Percentiles rank a stretch among this genome's conserved stretches.
phyloP scores from a whole-genome alignment of 1,284 basidiomycete species.

The Melampsora larici-populina region DNA sequence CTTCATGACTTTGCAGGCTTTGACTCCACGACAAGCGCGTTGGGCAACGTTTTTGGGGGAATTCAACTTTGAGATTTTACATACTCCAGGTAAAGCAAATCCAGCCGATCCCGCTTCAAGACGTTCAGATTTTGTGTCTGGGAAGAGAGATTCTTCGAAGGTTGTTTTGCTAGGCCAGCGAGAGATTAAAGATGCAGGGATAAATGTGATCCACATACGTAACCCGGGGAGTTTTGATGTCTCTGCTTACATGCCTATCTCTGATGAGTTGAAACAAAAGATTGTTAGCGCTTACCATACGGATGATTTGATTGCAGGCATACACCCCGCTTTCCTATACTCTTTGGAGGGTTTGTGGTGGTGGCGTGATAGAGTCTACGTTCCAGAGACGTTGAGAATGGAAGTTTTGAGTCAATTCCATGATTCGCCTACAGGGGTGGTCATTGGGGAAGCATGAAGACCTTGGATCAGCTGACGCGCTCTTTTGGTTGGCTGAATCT shows the following conservation, averaged over 20 bases:
- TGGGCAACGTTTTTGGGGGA: too few relatives aligned
- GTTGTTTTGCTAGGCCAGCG: background rate
- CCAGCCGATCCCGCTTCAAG: constrained; percentile 14
- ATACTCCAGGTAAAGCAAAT: background rate
- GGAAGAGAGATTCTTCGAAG: background rate
- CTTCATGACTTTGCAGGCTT: too few relatives aligned
- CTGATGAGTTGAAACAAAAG: background rate
- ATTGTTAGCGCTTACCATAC: background rate
- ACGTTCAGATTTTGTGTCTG: background rate
- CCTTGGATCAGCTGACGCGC: background rate
- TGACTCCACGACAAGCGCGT: too few relatives aligned
- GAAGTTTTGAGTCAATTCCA: background rate
- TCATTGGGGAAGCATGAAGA: constrained; percentile 8
- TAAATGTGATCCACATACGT: too few relatives aligned
- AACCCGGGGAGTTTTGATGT: background rate
- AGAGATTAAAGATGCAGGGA: too few relatives aligned
- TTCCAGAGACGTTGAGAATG: background rate
- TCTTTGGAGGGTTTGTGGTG: background rate
- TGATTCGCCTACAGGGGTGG: background rate
- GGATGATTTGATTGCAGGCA: background rate
- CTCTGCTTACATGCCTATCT: background rate
- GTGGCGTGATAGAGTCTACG: background rate
- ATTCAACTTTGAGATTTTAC: too few relatives aligned
- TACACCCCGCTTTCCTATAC: background rate
- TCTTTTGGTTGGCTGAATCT: too few relatives aligned